phyloP scores from a whole-genome alignment of 139 green algal genomes.

The Chlorella sp. region DNA sequence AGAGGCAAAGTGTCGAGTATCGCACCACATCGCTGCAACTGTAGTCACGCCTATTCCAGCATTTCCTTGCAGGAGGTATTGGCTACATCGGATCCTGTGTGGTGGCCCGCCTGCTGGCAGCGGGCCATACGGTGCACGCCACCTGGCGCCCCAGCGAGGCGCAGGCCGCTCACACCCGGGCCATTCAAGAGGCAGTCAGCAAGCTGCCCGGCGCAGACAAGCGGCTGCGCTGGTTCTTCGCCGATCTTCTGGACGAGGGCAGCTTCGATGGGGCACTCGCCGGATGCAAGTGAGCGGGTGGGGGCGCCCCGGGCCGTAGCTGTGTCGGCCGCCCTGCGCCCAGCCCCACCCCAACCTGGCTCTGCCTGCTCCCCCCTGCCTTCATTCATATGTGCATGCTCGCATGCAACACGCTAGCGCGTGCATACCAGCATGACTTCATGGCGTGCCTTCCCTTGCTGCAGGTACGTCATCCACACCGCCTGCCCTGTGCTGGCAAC shows the following conservation, averaged over 20 bases:
- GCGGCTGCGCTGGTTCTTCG: slow-evolving; percentile 42
- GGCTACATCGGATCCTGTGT: slow-evolving; percentile 56
- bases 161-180: background rate
- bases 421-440: too few relatives aligned
- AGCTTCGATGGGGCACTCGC: slow-evolving; percentile 60
- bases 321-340: too few relatives aligned
- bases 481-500: slow-evolving; percentile 48
- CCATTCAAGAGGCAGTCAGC: slow-evolving; percentile 25
- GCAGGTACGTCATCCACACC: slow-evolving; percentile 68
- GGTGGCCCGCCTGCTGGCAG: slow-evolving; percentile 57
- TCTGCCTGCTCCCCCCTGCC: too few relatives aligned
- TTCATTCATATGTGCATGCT: too few relatives aligned
- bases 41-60: too few relatives aligned
- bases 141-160: slow-evolving; percentile 44
- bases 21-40: background rate
- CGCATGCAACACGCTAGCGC: too few relatives aligned
- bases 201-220: slow-evolving; percentile 52
- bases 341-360: too few relatives aligned
- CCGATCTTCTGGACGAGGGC: slow-evolving; percentile 46
- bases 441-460: too few relatives aligned
- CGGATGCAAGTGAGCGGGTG: slow-evolving; percentile 42
- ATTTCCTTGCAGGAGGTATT: background rate
- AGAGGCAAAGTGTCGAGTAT: too few relatives aligned
- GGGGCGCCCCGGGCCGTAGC: too few relatives aligned
- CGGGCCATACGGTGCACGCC: slow-evolving; percentile 61